Percentiles rank a stretch among this genome's conserved stretches.
Conservation (phyloP, 192 early-diverging fungal species). For the Geranomyces michiganensis region DNA sequence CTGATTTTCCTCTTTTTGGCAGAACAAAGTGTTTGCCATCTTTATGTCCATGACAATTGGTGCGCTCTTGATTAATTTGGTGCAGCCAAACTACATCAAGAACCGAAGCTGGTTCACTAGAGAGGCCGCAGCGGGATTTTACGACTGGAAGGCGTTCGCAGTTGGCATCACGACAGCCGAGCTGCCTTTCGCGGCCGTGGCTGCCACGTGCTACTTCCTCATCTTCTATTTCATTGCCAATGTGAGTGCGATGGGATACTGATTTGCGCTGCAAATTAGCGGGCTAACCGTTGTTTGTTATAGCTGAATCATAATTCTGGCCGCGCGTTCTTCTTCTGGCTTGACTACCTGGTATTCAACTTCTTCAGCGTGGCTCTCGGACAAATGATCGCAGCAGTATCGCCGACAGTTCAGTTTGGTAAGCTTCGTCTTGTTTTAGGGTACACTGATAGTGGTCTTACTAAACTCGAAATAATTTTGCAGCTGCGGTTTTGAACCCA, state of each 20-base stretch:
- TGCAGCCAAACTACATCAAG: constrained; percentile 50
- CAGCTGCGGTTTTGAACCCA: constrained; percentile 61
- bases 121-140: constrained; percentile 69
- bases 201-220: constrained; percentile 68
- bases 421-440: not conserved
- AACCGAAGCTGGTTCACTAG: constrained; percentile 64
- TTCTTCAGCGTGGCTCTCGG: constrained; percentile 72
- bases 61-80: constrained; percentile 69
- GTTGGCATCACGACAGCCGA: constrained; percentile 67
- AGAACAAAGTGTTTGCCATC: constrained; percentile 72
- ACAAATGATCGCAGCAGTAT: constrained; percentile 69
- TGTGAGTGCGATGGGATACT: not conserved
- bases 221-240: constrained; percentile 62
- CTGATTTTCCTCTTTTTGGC: too few relatives aligned
- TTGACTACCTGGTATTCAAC: constrained; percentile 61
- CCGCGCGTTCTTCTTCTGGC: constrained; percentile 65
- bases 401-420: constrained; percentile 51
- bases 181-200: constrained; percentile 67
- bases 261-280: too few relatives aligned
- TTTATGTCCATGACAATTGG: constrained; percentile 71
- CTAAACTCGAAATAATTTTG: constrained; percentile 45
- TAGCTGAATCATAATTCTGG: constrained; percentile 49
- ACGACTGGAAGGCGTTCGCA: constrained; percentile 69
- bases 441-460: not conserved
- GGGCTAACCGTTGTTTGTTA: not conserved